Base-by-base conservation (phyloP, 495 filamentous ascomycete genomes). In the Talaromyces stipitatus region DNA sequence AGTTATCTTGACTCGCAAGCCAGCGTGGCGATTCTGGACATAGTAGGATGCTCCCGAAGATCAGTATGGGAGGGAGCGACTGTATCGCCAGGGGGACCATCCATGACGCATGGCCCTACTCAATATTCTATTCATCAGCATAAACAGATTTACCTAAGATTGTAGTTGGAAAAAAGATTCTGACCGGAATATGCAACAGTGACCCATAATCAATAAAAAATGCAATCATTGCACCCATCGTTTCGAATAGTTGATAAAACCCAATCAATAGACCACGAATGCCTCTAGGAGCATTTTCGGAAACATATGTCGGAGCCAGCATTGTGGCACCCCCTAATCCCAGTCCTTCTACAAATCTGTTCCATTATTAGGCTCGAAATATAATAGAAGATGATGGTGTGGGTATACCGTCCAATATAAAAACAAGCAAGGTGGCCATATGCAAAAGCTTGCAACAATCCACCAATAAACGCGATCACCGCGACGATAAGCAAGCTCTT, bases 21-120 rank as follows among this genome's bases (percentile, higher is more conserved):
- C 82, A 90, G 30, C 87, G 78, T 5, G 87, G 87, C 3, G 84
- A 86, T 62, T 90, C 87, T 45, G 86, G 83, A 69, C 81, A 84
- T 18, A 84, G 55, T 0, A 76, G 54, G 76, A 85, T 82, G 60
- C 82, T 78, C 48, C 66, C 24, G 57, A 85, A 80, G 7, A 90
- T 77, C 28, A 83, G 73, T 18, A 84, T 56, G 0, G 85, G 83
- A 1, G 86, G 85, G 0, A 91, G 72, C 7, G 74, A 79, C 63
- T 90, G 87, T 62, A 87, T 73, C 22, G 83, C 74, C 1, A 91
- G 75, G 6, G 87, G 86, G n/a, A 88, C 76, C 63, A 87, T 77
- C 36, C 36, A 41, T 41, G 36, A 70, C 83, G 89, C 64, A 77
- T 78, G 56, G 78, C 36, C 36, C 36, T 41, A 5, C n/a, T n/a